A percentile compares a stretch with the other conserved stretches of the same genome.
These are phyloP conservation scores for Stramenopiles sp. DNA, from an alignment of 352 stramenopile genomes.

Conservation along the genomic window DNA sequence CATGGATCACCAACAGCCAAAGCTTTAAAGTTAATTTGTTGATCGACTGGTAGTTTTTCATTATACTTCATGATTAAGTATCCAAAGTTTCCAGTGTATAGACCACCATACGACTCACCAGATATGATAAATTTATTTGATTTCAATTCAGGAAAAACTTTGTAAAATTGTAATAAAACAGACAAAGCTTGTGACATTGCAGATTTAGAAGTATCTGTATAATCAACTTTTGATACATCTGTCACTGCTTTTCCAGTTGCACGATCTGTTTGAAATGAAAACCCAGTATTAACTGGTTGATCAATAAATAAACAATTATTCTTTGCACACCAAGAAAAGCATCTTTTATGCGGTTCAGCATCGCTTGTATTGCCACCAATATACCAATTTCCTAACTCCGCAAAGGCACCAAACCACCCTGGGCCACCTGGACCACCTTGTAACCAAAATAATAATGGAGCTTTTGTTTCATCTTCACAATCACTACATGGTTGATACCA, in stretches of 20 bases:
- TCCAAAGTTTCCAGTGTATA: neutral
- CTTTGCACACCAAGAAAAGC: conserved; percentile 16
- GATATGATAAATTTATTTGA: conserved; percentile 17
- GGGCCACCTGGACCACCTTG: conserved; percentile 23
- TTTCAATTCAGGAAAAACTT: conserved; percentile 20
- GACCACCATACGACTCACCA: conserved; percentile 14
- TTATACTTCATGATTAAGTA: neutral
- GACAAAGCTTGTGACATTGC: conserved; percentile 26
- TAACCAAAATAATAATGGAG: conserved; percentile 22
- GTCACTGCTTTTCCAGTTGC: too few species aligned
- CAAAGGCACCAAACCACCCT: conserved; percentile 23
- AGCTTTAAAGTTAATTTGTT: conserved; percentile 14
- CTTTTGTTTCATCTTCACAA: too few species aligned
- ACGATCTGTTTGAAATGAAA: conserved; percentile 10
- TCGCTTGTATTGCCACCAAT: conserved; percentile 15
- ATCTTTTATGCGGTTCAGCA: conserved; percentile 10
- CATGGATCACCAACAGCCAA: conserved; percentile 22
- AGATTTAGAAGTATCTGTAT: conserved; percentile 11
- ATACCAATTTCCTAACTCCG: conserved; percentile 20
- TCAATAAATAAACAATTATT: conserved; percentile 24
- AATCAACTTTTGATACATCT: conserved; percentile 14
- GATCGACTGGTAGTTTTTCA: neutral
- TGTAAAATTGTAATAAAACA: conserved; percentile 27
- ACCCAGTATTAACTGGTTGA: conserved; percentile 24
- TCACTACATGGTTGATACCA: too few species aligned